Evolutionary conservation across 2,329 filamentous ascomycete genomes (phyloP).

Genomic region (Aureobasidium sp.): DNA sequence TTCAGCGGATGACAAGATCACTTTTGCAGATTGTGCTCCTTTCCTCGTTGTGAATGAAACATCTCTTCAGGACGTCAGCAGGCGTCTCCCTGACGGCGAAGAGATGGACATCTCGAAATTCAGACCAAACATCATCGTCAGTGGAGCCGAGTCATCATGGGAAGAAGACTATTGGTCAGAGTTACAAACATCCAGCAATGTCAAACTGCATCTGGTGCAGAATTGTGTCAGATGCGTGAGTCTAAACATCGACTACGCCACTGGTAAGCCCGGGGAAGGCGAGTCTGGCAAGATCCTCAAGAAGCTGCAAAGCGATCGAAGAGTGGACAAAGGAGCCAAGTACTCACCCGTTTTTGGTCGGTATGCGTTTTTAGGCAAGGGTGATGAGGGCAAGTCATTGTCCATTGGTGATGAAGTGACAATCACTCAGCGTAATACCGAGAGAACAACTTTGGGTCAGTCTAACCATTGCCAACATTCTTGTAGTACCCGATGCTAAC

Average conservation of each 20-base stretch:
- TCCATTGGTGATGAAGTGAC: conserved; percentile 39
- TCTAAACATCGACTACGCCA: conserved; percentile 43
- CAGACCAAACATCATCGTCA: conserved; percentile 40
- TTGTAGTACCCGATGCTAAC: background rate
- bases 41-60: conserved; percentile 64
- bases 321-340: conserved; percentile 39
- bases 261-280: conserved; percentile 34
- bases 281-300: conserved; percentile 38
- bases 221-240: conserved; percentile 41
- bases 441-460: conserved; percentile 39
- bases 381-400: conserved; percentile 26
- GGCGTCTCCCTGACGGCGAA: conserved; percentile 29
- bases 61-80: conserved; percentile 61
- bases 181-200: conserved; percentile 25
- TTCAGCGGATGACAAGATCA: conserved; percentile 38
- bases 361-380: conserved; percentile 36
- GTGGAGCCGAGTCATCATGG: conserved; percentile 34
- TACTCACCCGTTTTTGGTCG: conserved; percentile 44
- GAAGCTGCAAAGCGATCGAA: conserved; percentile 37
- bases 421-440: conserved; percentile 33
- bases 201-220: conserved; percentile 33
- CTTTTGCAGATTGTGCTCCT: conserved; percentile 68
- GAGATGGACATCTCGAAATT: conserved; percentile 42
- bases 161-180: conserved; percentile 43
- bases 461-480: background rate